These are phyloP conservation scores for Diaporthe vaccinii DNA, from an alignment of 2,329 filamentous ascomycete genomes.

Conservation along the genomic window DNA sequence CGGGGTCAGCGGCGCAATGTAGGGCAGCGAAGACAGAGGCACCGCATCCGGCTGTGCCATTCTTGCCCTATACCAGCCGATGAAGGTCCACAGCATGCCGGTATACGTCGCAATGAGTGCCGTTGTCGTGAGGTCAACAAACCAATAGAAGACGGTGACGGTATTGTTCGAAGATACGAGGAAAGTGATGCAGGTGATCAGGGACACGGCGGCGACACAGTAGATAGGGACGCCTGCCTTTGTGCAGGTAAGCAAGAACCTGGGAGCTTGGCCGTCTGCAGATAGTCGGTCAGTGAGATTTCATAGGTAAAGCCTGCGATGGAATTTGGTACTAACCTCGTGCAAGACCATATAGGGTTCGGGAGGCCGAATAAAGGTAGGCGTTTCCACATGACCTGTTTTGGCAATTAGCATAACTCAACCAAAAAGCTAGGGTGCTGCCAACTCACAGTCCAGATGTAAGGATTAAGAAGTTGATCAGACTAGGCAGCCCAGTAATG, in stretches of 20 bases:
- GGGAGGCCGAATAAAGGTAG: constrained; percentile 16
- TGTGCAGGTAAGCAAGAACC: constrained; percentile 53
- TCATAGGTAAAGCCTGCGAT: not conserved
- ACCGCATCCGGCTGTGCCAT: constrained; percentile 59
- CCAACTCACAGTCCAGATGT: constrained; percentile 45
- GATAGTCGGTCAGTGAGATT: not conserved
- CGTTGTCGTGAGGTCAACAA: constrained; percentile 49
- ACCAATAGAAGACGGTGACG: constrained; percentile 52
- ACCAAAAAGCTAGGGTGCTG: too few relatives aligned
- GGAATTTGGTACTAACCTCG: not conserved
- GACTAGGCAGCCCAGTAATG: constrained; percentile 70
- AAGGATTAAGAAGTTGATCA: constrained; percentile 78
- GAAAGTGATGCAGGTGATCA: constrained; percentile 50
- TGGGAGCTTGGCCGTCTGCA: constrained; percentile 58
- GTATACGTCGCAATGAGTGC: constrained; percentile 57
- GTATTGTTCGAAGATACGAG: constrained; percentile 50
- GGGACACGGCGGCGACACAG: constrained; percentile 46
- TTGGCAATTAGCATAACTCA: not conserved
- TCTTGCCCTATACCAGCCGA: constrained; percentile 64
- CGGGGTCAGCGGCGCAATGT: constrained; percentile 62
- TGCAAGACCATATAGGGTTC: constrained; percentile 18
- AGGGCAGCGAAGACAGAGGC: constrained; percentile 62
- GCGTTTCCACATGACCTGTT: constrained; percentile 19
- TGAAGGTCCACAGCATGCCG: constrained; percentile 57
- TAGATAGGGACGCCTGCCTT: constrained; percentile 57